phyloP scores from a whole-genome alignment of 352 stramenopile species.

The Phytophthora sp. region DNA sequence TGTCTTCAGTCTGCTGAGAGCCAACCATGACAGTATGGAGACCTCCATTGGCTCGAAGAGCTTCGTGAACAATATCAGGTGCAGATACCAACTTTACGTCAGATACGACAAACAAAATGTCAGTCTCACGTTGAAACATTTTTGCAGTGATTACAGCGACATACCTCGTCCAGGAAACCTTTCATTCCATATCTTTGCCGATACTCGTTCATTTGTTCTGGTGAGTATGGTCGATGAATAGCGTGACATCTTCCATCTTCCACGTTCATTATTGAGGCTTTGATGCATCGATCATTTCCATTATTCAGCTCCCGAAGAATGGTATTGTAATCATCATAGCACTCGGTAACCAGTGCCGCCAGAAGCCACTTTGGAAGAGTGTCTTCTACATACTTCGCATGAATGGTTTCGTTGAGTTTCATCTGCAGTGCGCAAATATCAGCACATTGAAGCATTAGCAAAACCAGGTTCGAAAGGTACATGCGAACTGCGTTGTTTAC shows the following conservation, averaged over 20 bases:
- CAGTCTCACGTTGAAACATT: not conserved
- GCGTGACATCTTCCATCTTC: slow-evolving; percentile 58
- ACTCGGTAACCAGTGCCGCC: slow-evolving; percentile 76
- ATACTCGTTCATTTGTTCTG: slow-evolving; percentile 59
- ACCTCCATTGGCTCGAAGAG: slow-evolving; percentile 66
- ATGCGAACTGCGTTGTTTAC: slow-evolving; percentile 21
- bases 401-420: slow-evolving; percentile 77
- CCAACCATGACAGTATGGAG: slow-evolving; percentile 84
- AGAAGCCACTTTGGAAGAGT: slow-evolving; percentile 84
- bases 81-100: slow-evolving; percentile 68
- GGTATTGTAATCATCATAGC: slow-evolving; percentile 82
- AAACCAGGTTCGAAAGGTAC: not conserved
- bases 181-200: slow-evolving; percentile 65
- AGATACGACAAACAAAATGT: slow-evolving; percentile 1
- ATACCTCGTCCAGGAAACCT: slow-evolving; percentile 83
- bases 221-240: slow-evolving; percentile 64
- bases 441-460: not conserved
- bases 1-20: slow-evolving; percentile 71
- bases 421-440: slow-evolving; percentile 42
- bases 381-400: slow-evolving; percentile 88
- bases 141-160: not conserved
- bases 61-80: slow-evolving; percentile 84
- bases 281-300: slow-evolving; percentile 52
- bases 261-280: slow-evolving; percentile 74
- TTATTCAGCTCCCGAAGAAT: slow-evolving; percentile 74